Evolutionary conservation across 2,329 filamentous ascomycete genomes (phyloP).

Genomic region (Fusarium nematophilum): DNA sequence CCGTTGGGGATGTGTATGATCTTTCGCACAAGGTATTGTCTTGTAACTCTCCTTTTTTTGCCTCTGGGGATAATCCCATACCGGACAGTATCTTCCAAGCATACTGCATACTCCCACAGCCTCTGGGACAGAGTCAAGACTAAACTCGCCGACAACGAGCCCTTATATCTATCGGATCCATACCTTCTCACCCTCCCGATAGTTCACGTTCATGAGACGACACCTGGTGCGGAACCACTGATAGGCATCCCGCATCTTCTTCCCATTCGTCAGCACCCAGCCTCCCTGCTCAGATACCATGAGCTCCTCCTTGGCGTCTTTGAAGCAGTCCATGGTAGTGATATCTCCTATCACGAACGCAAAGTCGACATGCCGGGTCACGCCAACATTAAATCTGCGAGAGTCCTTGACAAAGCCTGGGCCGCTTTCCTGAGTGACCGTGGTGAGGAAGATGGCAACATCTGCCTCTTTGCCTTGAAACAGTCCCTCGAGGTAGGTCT

Average conservation of each 20-base stretch:
- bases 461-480: constrained; percentile 11
- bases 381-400: constrained; percentile 6
- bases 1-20: too few relatives aligned
- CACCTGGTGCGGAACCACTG: constrained; percentile 5
- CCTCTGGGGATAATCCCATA: too few relatives aligned
- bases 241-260: constrained; percentile 15
- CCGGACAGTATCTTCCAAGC: too few relatives aligned
- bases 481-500: neutral
- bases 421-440: constrained; percentile 3
- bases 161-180: too few relatives aligned
- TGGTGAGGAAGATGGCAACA: constrained; percentile 9
- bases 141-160: too few relatives aligned
- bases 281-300: neutral
- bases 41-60: too few relatives aligned
- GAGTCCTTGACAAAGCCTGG: constrained; percentile 13
- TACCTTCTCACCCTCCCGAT: too few relatives aligned
- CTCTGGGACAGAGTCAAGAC: too few relatives aligned
- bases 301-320: neutral
- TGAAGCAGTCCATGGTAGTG: constrained; percentile 5
- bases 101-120: too few relatives aligned
- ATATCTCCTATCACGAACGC: constrained; percentile 13
- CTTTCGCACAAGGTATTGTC: too few relatives aligned
- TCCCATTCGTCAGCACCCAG: neutral
- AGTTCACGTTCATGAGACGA: too few relatives aligned
- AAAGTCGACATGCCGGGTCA: constrained; percentile 9